Evolutionary conservation across 1,139 yeast genomes (phyloP).

Genomic region (Lodderomyces jiufengensis): DNA sequence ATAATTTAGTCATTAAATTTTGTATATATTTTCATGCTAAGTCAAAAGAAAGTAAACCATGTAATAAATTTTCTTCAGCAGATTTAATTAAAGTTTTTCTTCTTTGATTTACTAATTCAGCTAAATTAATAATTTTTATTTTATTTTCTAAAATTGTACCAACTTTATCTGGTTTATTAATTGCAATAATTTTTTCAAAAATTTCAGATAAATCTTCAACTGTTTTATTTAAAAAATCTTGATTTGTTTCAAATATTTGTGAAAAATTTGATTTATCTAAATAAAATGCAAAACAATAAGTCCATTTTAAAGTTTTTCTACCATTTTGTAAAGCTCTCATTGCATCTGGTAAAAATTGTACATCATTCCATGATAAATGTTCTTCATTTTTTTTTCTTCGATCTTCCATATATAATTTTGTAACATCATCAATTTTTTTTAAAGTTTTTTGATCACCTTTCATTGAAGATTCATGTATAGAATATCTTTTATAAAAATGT

Average conservation of each 20-base stretch:
- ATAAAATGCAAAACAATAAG: constrained; percentile 79
- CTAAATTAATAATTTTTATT: constrained; percentile 46
- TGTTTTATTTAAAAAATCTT: constrained; percentile 63
- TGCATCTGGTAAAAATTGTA: constrained; percentile 76
- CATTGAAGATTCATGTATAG: constrained; percentile 76
- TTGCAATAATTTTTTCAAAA: constrained; percentile 54
- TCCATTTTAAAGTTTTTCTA: constrained; percentile 83
- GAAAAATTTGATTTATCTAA: constrained; percentile 48
- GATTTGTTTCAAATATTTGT: constrained; percentile 70
- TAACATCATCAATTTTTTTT: constrained; percentile 57
- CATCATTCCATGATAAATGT: constrained; percentile 81
- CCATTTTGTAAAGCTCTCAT: constrained; percentile 63
- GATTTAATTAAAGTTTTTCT: constrained; percentile 49
- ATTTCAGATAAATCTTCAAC: constrained; percentile 79
- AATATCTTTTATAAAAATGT: constrained; percentile 72
- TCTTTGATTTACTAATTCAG: constrained; percentile 44
- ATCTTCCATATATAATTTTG: constrained; percentile 55
- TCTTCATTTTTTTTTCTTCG: constrained; percentile 17
- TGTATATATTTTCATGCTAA: too few species aligned
- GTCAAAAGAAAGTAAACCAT: constrained; percentile 20
- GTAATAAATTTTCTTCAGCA: constrained; percentile 42
- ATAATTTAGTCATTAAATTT: too few species aligned
- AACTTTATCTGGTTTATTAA: constrained; percentile 31
- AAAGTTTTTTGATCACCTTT: constrained; percentile 67
- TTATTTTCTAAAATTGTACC: constrained; percentile 45